phyloP scores from a whole-genome alignment of 2,329 filamentous ascomycete genomes.

The Talaromyces sp. region DNA sequence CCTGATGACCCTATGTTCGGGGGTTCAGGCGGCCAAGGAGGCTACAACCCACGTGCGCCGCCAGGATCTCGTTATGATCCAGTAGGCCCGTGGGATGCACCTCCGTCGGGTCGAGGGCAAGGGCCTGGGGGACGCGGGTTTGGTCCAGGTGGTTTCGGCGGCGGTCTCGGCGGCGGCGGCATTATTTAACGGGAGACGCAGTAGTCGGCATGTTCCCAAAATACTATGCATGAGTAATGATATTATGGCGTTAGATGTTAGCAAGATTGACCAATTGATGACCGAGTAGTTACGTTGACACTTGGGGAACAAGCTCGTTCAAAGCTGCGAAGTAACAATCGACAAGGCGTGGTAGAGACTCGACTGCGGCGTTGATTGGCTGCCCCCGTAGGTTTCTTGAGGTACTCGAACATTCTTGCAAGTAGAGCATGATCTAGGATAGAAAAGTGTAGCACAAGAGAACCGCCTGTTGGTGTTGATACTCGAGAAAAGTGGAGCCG shows the following conservation, averaged over 20 bases:
- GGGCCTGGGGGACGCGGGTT: slow-evolving; percentile 45
- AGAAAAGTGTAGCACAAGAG: not conserved
- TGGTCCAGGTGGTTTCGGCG: slow-evolving; percentile 27
- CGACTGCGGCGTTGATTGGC: not conserved
- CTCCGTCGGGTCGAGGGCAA: slow-evolving; percentile 42
- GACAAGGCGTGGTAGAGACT: not conserved
- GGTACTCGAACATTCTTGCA: not conserved
- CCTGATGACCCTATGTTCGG: slow-evolving; percentile 86
- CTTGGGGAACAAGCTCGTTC: not conserved
- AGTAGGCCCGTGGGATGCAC: slow-evolving; percentile 62
- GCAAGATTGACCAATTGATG: not conserved
- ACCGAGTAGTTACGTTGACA: not conserved
- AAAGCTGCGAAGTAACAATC: not conserved
- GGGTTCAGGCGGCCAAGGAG: slow-evolving; percentile 43
- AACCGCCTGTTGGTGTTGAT: not conserved
- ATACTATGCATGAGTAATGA: slow-evolving; percentile 27
- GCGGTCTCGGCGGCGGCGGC: slow-evolving; percentile 29
- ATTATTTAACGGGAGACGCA: slow-evolving; percentile 29
- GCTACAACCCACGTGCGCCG: slow-evolving; percentile 67
- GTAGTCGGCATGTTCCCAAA: not conserved
- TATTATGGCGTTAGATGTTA: slow-evolving; percentile 40
- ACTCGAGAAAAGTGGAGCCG: not conserved
- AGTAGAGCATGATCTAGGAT: not conserved
- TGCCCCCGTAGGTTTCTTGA: not conserved
- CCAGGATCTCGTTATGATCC: slow-evolving; percentile 92